Percentiles rank a stretch among this genome's conserved stretches.
These are phyloP conservation scores for Lupinus albus DNA, from an alignment of 306 rosid species.

Conservation along the genomic window DNA sequence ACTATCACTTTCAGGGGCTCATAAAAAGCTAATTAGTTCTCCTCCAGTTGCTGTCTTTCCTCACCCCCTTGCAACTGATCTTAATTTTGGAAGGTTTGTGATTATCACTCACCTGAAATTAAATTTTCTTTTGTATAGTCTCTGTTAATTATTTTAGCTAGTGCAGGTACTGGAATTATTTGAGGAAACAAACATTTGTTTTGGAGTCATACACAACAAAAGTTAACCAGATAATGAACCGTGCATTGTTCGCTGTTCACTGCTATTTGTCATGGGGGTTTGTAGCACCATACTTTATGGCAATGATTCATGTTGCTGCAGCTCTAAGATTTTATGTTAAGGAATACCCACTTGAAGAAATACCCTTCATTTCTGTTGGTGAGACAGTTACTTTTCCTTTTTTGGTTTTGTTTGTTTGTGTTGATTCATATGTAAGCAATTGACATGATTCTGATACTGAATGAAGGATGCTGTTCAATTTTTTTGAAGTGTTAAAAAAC, in stretches of 20 bases:
- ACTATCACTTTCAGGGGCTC: conserved; percentile 66
- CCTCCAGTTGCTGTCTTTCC: conserved; percentile 98
- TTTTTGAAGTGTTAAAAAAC: conserved; percentile 12
- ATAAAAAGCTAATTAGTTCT: conserved; percentile 84
- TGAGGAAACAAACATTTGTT: conserved; percentile 99
- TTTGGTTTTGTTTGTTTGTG: conserved; percentile 50
- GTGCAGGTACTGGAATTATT: conserved; percentile 94
- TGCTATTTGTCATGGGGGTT: conserved; percentile 96
- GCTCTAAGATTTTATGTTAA: conserved; percentile 58
- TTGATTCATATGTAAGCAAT: conserved; percentile 35
- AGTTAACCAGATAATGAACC: conserved; percentile 91
- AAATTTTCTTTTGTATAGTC: conserved; percentile 23
- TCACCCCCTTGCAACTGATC: conserved; percentile 97
- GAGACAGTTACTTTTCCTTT: conserved; percentile 57
- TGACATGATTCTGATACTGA: conserved; percentile 31
- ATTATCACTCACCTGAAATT: conserved; percentile 32
- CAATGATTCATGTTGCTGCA: conserved; percentile 69
- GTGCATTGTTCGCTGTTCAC: conserved; percentile 77
- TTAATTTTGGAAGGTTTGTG: conserved; percentile 82
- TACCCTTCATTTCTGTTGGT: conserved; percentile 61
- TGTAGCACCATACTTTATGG: conserved; percentile 78
- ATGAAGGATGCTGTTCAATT: conserved; percentile 4
- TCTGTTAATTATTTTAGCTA: conserved; percentile 32
- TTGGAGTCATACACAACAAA: conserved; percentile 82
- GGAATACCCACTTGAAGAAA: conserved; percentile 68